These are phyloP conservation scores for Arthrinium phaeospermum DNA, from an alignment of 2,329 filamentous ascomycete species.

Conservation along the genomic window DNA sequence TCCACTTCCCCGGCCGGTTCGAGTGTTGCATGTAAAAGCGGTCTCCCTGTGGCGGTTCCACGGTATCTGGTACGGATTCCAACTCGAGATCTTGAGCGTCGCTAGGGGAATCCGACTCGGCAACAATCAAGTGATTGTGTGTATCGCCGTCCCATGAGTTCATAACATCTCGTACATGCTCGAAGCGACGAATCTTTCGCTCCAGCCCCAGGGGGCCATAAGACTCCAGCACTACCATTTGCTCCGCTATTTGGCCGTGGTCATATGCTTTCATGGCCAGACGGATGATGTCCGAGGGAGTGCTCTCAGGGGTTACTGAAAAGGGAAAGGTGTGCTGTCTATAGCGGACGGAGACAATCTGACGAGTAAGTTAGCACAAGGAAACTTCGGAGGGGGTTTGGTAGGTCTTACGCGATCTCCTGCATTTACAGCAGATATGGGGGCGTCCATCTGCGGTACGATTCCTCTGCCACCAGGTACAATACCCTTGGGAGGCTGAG, in stretches of 20 bases:
- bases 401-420: slow-evolving; percentile 69
- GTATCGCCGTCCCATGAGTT: slow-evolving; percentile 90
- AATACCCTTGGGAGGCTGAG: slow-evolving; percentile 40
- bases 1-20: slow-evolving; percentile 84
- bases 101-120: slow-evolving; percentile 62
- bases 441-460: slow-evolving; percentile 70
- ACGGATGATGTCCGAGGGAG: slow-evolving; percentile 73
- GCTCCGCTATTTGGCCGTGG: slow-evolving; percentile 5
- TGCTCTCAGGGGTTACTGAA: slow-evolving; percentile 77
- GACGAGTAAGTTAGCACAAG: slow-evolving; percentile 28
- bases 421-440: slow-evolving; percentile 79
- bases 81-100: slow-evolving; percentile 68
- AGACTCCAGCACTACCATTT: slow-evolving; percentile 73
- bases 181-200: slow-evolving; percentile 82
- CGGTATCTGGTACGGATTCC: slow-evolving; percentile 62
- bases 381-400: slow-evolving; percentile 28
- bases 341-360: slow-evolving; percentile 76
- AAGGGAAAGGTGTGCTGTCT: slow-evolving; percentile 71
- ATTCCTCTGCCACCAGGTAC: slow-evolving; percentile 53
- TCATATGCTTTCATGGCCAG: slow-evolving; percentile 55
- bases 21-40: slow-evolving; percentile 80
- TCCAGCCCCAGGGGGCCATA: slow-evolving; percentile 80
- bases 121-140: slow-evolving; percentile 75
- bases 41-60: slow-evolving; percentile 68
- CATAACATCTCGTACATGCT: slow-evolving; percentile 84